A percentile compares a stretch with the other conserved stretches of the same genome.
These are phyloP conservation scores for Dissophora globulifera DNA, from an alignment of 192 early-diverging fungal species.

Conservation along the genomic window DNA sequence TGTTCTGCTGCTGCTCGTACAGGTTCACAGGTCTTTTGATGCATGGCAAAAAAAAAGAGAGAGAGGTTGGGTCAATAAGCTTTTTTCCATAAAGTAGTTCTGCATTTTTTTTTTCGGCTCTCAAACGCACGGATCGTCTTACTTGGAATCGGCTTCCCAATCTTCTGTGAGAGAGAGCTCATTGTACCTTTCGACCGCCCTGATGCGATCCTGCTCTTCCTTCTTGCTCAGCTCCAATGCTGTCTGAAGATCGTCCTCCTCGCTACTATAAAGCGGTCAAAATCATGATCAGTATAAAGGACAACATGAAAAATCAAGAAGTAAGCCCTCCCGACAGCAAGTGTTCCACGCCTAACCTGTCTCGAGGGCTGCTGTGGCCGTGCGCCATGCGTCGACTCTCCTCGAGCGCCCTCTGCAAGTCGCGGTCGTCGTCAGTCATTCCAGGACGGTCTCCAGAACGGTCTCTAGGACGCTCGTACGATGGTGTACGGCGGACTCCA, in stretches of 20 bases:
- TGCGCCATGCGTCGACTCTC: constrained; percentile 78
- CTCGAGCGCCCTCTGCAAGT: constrained; percentile 85
- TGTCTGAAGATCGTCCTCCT: constrained; percentile 56
- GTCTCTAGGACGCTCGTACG: too few relatives aligned
- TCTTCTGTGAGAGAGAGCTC: constrained; percentile 49
- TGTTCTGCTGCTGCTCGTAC: constrained; percentile 42
- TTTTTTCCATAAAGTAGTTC: too few relatives aligned
- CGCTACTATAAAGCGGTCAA: constrained; percentile 28
- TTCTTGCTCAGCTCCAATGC: constrained; percentile 58
- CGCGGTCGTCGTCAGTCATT: constrained; percentile 78
- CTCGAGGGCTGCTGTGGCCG: constrained; percentile 13
- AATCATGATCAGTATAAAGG: too few relatives aligned
- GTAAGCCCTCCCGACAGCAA: too few relatives aligned
- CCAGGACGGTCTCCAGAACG: too few relatives aligned
- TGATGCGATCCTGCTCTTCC: constrained; percentile 53
- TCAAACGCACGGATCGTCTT: too few relatives aligned
- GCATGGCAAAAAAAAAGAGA: too few relatives aligned
- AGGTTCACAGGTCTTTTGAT: constrained; percentile 36
- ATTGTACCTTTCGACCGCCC: constrained; percentile 51
- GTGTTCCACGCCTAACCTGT: constrained; percentile 30
- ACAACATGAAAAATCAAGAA: too few relatives aligned
- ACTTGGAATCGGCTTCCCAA: constrained; percentile 46
- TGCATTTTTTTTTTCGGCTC: too few relatives aligned
- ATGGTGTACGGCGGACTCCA: constrained; percentile 43
- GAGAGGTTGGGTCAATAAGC: too few relatives aligned